Evolutionary conservation across 495 filamentous ascomycete genomes (phyloP).

Genomic region (Parathielavia hyrcaniae): DNA sequence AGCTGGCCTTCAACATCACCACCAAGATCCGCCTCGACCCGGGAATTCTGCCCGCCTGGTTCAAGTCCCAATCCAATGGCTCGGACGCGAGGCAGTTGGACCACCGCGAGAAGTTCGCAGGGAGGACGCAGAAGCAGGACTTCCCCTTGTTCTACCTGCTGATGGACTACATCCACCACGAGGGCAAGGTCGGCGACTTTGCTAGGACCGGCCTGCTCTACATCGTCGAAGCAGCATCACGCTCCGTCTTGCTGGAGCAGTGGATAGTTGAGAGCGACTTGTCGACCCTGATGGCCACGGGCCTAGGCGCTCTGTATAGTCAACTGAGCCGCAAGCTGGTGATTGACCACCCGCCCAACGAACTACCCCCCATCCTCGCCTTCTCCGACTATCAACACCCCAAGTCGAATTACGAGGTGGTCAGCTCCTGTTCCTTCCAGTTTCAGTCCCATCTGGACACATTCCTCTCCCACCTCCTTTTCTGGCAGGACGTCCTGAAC

Average conservation of each 20-base stretch:
- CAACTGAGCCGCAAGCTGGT: slow-evolving; percentile 76
- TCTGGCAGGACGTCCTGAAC: slow-evolving; percentile 97
- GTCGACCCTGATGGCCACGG: slow-evolving; percentile 93
- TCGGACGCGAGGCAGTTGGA: slow-evolving; percentile 41
- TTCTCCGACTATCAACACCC: slow-evolving; percentile 75
- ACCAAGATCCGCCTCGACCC: slow-evolving; percentile 91
- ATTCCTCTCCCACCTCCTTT: slow-evolving; percentile 87
- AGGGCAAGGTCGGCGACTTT: slow-evolving; percentile 90
- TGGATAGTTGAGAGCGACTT: slow-evolving; percentile 98
- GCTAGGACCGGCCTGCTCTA: slow-evolving; percentile 93
- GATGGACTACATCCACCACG: slow-evolving; percentile 92
- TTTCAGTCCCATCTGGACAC: slow-evolving; percentile 80
- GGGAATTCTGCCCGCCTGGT: slow-evolving; percentile 81
- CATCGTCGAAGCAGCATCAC: slow-evolving; percentile 87
- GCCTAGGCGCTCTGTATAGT: slow-evolving; percentile 90
- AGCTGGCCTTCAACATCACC: slow-evolving; percentile 86
- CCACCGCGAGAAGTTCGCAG: slow-evolving; percentile 64
- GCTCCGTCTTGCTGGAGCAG: slow-evolving; percentile 72
- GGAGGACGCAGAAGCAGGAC: slow-evolving; percentile 80
- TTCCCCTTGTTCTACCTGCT: slow-evolving; percentile 94
- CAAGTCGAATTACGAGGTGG: slow-evolving; percentile 56
- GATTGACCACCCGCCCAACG: slow-evolving; percentile 54
- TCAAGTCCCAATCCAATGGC: slow-evolving; percentile 48
- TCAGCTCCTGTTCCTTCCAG: slow-evolving; percentile 59
- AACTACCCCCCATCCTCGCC: slow-evolving; percentile 72